Evolutionary conservation across 164 flowering plant species (phyloP).

Genomic region (Stephania yunnanensis): DNA sequence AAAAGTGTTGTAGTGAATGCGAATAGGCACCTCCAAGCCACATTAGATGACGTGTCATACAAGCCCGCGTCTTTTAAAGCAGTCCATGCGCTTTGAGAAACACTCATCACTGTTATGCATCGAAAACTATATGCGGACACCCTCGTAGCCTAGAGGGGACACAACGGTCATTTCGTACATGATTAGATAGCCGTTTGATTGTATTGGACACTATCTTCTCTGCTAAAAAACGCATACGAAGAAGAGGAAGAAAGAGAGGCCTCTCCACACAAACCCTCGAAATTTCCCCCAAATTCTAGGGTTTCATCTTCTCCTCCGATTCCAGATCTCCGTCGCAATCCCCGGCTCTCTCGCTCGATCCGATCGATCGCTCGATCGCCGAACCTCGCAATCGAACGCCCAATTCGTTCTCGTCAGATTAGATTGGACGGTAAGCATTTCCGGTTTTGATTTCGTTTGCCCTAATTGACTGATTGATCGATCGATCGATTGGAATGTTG

Average conservation of each 20-base stretch:
- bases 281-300: conserved; percentile 11
- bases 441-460: background rate
- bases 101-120: too few species aligned
- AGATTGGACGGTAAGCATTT: conserved; percentile 9
- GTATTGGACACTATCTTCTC: background rate
- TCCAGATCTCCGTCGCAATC: conserved; percentile 18
- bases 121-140: too few species aligned
- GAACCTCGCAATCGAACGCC: background rate
- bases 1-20: too few species aligned
- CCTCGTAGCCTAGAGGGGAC: background rate
- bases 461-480: background rate
- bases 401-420: background rate
- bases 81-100: too few species aligned
- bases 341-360: background rate
- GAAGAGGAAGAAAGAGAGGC: background rate
- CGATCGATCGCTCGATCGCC: background rate
- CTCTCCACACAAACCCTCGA: background rate
- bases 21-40: too few species aligned
- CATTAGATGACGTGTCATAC: too few species aligned
- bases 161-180: background rate
- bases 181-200: background rate
- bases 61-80: too few species aligned
- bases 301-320: conserved; percentile 7
- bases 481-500: conserved; percentile 5
- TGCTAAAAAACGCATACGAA: conserved; percentile 5